Evolutionary conservation across 305 asterid genomes (phyloP), one percentile per base, ranked within the genome.

Genomic region (Fraxinus albicans): DNA sequence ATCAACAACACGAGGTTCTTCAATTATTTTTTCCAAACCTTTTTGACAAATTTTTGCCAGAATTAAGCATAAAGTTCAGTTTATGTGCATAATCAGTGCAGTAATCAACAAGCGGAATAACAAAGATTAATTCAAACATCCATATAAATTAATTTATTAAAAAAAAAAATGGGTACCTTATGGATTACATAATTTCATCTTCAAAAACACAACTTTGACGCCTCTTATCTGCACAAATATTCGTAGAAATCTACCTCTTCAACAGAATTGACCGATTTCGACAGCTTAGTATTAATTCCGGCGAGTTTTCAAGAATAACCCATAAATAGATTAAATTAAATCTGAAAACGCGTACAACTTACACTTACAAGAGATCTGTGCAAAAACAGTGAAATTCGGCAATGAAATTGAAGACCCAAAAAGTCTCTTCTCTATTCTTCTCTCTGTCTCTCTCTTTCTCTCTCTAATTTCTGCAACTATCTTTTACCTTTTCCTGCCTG

Each of bases 171-270:
- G 27, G 6, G 9, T 15, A 87, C 89, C 89, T 87, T 83, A 86
- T 36, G 60, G 73, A 82, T 83, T 79, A 84, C 81, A 81, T 21
- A 82, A 58, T 70, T 84, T 82, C 89, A 83, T 80, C 86, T 79
- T 60, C 81, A 70, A 53, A 76, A 47, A 77, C 58, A 58, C 31
- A 58, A 31, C 44, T 75, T 34, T 10, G 78, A 73, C 35, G 77
- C 76, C 44, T 65, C 84, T 47, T 80, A 19, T 80, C 65, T 15
- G 21, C 79, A 79, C 47, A 38, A 74, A 58, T 17, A 53, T 27
- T 34, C 42, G 1, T 53, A 63, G 25, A 40, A 63, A 60, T 35
- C 79, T 67, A 75, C 34, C n/a, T 6, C 85, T 78, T 74, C 60
- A 78, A 34, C 70, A 50, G 38, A 80, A 81, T 80, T 79, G 7